phyloP scores from a whole-genome alignment of 257 asterid species.

The Forsythia suspensa region DNA sequence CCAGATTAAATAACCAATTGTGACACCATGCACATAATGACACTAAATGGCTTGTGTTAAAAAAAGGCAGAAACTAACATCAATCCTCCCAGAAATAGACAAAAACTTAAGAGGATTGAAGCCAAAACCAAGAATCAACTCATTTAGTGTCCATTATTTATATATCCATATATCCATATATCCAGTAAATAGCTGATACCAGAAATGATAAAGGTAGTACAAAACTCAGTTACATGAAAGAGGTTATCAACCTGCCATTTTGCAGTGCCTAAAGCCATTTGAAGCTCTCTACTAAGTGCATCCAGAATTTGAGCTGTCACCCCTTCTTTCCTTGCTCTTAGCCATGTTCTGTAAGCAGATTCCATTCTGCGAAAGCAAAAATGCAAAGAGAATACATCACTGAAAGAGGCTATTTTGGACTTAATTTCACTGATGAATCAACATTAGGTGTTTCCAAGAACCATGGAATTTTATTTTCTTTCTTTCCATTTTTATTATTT shows the following conservation, averaged over 20 bases:
- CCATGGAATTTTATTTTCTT: background rate
- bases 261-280: slow-evolving; percentile 83
- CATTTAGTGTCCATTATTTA: background rate
- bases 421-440: background rate
- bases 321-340: slow-evolving; percentile 66
- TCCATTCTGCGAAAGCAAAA: slow-evolving; percentile 66
- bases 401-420: background rate
- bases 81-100: background rate
- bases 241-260: slow-evolving; percentile 81
- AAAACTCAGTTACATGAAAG: background rate
- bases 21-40: background rate
- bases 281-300: slow-evolving; percentile 75
- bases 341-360: slow-evolving; percentile 79
- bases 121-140: background rate
- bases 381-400: background rate
- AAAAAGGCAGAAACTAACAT: background rate
- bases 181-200: background rate
- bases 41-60: background rate
- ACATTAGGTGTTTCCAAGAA: slow-evolving; percentile 1
- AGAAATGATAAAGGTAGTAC: background rate
- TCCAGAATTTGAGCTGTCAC: slow-evolving; percentile 49
- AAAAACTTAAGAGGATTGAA: background rate
- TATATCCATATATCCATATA: background rate
- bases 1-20: slow-evolving; percentile 7
- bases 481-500: too few species aligned